These are phyloP conservation scores for Plantago major DNA, from an alignment of 257 asterid genomes.

Conservation along the genomic window DNA sequence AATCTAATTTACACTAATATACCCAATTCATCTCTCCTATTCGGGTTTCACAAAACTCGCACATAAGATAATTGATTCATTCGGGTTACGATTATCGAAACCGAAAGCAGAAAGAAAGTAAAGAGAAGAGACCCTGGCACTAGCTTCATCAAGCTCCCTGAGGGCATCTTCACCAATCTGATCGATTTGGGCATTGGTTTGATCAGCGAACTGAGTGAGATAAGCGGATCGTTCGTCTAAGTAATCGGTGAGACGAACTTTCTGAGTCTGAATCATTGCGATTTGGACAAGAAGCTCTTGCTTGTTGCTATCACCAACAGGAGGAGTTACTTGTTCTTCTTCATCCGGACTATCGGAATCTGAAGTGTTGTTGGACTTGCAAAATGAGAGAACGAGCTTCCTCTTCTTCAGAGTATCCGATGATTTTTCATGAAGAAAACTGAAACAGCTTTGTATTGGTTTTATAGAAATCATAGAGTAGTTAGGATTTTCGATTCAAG, in stretches of 20 bases:
- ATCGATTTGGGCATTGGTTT: conserved; percentile 84
- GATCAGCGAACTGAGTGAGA: conserved; percentile 79
- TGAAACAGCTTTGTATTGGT: conserved; percentile 55
- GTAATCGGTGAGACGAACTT: conserved; percentile 73
- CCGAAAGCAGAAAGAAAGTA: no score
- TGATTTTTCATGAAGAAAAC: conserved; percentile 26
- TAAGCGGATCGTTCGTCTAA: conserved; percentile 75
- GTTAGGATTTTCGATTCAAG: no score
- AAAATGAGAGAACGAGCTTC: conserved; percentile 24
- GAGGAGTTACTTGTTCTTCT: conserved; percentile 36
- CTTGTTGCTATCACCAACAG: conserved; percentile 52
- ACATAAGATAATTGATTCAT: no score
- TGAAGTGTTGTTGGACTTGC: conserved; percentile 34
- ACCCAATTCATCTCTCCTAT: no score
- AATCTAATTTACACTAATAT: no score
- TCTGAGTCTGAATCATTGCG: conserved; percentile 83
- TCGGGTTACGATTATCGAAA: no score
- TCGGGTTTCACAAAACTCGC: no score
- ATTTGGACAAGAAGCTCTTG: conserved; percentile 87
- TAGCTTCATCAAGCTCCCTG: conserved; percentile 75
- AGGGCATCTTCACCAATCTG: conserved; percentile 85
- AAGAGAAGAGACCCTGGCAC: conserved; percentile 52
- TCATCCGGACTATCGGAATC: conserved; percentile 23
- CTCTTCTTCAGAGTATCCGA: conserved; percentile 30
- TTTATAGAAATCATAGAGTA: conserved; percentile 53